Percentiles rank a stretch among this genome's conserved stretches.
Evolutionary conservation across 352 stramenopile genomes (phyloP).

Genomic region (Pythium coloratum): DNA sequence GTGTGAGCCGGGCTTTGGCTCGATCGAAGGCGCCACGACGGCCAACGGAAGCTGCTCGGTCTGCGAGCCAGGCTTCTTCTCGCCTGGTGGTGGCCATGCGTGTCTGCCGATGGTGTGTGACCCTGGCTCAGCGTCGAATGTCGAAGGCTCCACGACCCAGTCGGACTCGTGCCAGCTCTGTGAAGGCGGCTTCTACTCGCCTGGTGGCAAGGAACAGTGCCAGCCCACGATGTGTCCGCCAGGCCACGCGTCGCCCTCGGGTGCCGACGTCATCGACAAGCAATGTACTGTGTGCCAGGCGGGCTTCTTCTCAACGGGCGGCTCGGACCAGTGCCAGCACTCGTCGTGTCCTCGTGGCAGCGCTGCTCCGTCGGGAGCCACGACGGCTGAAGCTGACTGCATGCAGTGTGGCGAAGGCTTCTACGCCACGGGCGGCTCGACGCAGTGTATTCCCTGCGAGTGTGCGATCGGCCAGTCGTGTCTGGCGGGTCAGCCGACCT

Average conservation of each 20-base stretch:
- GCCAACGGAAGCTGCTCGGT: slow-evolving; percentile 30
- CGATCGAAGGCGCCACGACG: slow-evolving; percentile 28
- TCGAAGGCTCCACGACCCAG: slow-evolving; percentile 22
- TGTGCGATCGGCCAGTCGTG: slow-evolving; percentile 38
- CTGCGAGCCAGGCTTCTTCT: slow-evolving; percentile 40
- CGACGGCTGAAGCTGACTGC: slow-evolving; percentile 31
- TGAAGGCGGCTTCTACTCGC: slow-evolving; percentile 31
- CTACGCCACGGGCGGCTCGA: slow-evolving; percentile 50
- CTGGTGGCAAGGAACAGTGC: slow-evolving; percentile 30
- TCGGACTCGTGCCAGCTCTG: slow-evolving; percentile 35
- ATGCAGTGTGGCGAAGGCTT: slow-evolving; percentile 42
- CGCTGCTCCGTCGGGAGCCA: slow-evolving; percentile 34
- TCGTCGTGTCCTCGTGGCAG: slow-evolving; percentile 36
- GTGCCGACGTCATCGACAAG: slow-evolving; percentile 37
- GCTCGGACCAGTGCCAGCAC: slow-evolving; percentile 38
- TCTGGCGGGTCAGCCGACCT: slow-evolving; percentile 31
- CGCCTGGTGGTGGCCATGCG: slow-evolving; percentile 29
- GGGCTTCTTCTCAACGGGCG: slow-evolving; percentile 38
- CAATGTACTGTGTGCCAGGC: slow-evolving; percentile 41
- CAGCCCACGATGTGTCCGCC: slow-evolving; percentile 34
- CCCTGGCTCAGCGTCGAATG: slow-evolving; percentile 33
- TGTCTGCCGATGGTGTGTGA: slow-evolving; percentile 35
- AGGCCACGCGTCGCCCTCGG: slow-evolving; percentile 39
- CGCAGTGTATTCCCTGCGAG: slow-evolving; percentile 43
- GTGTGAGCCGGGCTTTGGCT: slow-evolving; percentile 39